Evolutionary conservation across 768 basidiomycete genomes (phyloP), one percentile per base, ranked within the genome.

Genomic region (Boletus insuetus): DNA sequence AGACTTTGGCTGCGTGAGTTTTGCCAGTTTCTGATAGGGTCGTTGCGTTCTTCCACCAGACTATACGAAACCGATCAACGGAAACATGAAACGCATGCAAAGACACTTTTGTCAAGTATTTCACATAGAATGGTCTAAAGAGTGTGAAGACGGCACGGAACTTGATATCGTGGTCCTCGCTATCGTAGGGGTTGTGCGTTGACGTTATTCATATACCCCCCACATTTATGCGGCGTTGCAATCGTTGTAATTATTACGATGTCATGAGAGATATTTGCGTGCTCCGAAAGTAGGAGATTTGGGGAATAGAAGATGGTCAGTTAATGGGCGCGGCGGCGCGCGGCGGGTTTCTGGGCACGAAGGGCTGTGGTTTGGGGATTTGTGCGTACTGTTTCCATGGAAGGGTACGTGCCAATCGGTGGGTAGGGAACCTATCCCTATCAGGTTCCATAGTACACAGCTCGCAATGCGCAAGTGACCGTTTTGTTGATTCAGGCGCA

Each of bases 51-150:
- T 34, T 35, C 7, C 34, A 13, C 34, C 34, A 35, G 34, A 9
- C 14, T 35, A 35, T 6, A 35, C 13, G 12, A 11, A 4, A 19
- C 8, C 16, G 38, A 67, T 69, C 24, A 72, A 76, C 34, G 76
- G 78, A 20, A 65, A 71, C 49, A 76, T 81, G 70, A 77, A 77
- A 61, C 61, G 78, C 59, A 77, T 76, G 66, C 74, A 72, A 55
- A 76, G 74, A 35, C 13, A 10, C 29, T 9, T 8, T 29, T 14
- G 13, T 14, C 34, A 14, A 14, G 34, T 35, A 13, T 35, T 14
- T 35, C 34, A 6, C 13, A 35, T 6, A 4, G 34, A 35, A 35
- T 14, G 4, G 14, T 13, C 12, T 35, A 35, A 13, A 14, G 47
- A 46, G n/a, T 55, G 66, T 45, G 55, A 41, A 16, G 64, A 72